Conservation (phyloP, 1,284 basidiomycete species). For the Limonomyces culmigenus region DNA sequence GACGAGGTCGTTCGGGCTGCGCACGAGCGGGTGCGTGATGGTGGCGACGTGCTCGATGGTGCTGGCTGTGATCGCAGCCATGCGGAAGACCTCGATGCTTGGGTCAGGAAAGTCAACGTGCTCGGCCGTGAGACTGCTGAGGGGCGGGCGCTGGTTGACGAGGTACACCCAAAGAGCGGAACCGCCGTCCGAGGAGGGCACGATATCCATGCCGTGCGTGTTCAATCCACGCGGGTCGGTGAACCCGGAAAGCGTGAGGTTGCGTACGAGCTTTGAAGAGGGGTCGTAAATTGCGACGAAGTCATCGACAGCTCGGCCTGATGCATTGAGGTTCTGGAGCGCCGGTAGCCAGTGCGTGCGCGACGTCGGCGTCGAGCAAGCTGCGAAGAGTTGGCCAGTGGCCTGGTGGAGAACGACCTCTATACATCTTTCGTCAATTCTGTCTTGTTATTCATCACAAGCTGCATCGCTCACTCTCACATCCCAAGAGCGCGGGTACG, state of each 20-base stretch:
- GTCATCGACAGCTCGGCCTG: constrained; percentile 26
- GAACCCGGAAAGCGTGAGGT: constrained; percentile 25
- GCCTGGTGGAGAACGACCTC: constrained; percentile 38
- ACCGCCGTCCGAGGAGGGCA: constrained; percentile 29
- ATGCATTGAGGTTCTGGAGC: constrained; percentile 23
- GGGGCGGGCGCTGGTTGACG: constrained; percentile 44
- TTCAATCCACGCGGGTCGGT: constrained; percentile 27
- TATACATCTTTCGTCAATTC: constrained; percentile 11
- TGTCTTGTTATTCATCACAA: constrained; percentile 1
- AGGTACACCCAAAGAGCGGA: constrained; percentile 46
- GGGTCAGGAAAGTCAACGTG: constrained; percentile 46
- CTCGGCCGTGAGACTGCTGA: constrained; percentile 16
- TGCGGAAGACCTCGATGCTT: constrained; percentile 53
- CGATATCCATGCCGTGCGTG: constrained; percentile 60
- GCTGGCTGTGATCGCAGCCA: no score
- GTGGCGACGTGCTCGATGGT: constrained; percentile 25
- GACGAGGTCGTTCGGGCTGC: constrained; percentile 55
- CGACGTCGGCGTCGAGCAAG: constrained; percentile 39
- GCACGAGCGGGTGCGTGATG: constrained; percentile 35
- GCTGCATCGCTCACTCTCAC: constrained; percentile 31
- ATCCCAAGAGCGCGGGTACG: constrained; percentile 38
- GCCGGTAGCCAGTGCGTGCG: constrained; percentile 42
- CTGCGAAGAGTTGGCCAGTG: constrained; percentile 47
- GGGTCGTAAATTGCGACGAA: constrained; percentile 50
- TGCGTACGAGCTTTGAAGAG: constrained; percentile 24